These are phyloP conservation scores for Phytophthora pluvialis DNA, from an alignment of 352 stramenopile genomes.

Conservation along the genomic window DNA sequence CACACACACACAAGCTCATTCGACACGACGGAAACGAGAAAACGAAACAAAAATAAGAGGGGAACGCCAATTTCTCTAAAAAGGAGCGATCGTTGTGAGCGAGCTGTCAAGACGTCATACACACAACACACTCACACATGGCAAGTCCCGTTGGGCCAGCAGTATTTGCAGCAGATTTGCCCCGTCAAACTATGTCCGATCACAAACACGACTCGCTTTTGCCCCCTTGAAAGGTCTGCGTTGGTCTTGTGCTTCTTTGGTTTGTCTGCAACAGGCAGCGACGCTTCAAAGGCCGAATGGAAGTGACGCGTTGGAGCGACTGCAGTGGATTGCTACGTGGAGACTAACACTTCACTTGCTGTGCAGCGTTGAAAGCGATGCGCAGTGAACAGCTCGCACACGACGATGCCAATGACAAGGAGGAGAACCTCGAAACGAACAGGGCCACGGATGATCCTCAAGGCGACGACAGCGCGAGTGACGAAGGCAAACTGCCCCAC, in stretches of 20 bases:
- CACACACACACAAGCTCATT: slow-evolving; percentile 28
- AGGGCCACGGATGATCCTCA: neutral
- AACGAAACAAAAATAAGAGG: slow-evolving; percentile 17
- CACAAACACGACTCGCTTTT: slow-evolving; percentile 35
- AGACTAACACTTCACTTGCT: neutral
- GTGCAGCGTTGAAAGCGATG: slow-evolving; percentile 2
- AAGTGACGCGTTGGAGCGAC: neutral
- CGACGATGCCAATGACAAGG: slow-evolving; percentile 1
- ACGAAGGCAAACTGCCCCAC: neutral
- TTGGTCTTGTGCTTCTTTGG: slow-evolving; percentile 2
- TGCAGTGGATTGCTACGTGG: neutral
- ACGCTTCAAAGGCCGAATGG: slow-evolving; percentile 27
- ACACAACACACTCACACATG: slow-evolving; percentile 37
- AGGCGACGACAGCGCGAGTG: neutral
- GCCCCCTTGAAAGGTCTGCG: slow-evolving; percentile 19
- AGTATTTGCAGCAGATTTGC: slow-evolving; percentile 18
- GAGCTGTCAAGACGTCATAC: slow-evolving; percentile 25
- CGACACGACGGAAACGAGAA: slow-evolving; percentile 25
- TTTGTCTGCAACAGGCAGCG: slow-evolving; percentile 14
- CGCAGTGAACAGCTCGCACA: slow-evolving; percentile 4
- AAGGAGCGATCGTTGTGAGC: slow-evolving; percentile 15
- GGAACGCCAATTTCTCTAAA: slow-evolving; percentile 13
- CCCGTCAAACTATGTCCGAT: slow-evolving; percentile 20
- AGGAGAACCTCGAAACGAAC: neutral
- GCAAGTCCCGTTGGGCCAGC: slow-evolving; percentile 19